These are phyloP conservation scores for Lasiosphaeria ovina DNA, from an alignment of 495 filamentous ascomycete genomes.

Conservation along the genomic window DNA sequence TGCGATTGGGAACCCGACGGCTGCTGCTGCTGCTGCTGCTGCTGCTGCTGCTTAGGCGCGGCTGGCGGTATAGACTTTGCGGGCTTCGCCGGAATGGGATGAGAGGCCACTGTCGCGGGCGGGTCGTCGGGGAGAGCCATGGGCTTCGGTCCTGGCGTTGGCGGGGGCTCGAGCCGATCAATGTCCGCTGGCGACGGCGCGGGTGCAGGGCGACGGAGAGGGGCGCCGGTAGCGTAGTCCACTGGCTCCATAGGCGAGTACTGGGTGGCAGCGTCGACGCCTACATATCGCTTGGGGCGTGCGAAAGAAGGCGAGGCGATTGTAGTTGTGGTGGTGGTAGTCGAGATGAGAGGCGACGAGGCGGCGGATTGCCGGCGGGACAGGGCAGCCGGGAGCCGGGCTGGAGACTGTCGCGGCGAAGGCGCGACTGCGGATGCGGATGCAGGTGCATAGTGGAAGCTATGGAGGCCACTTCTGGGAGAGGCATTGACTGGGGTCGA, in stretches of 20 bases:
- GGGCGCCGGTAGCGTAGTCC: constrained; percentile 34
- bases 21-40: background rate
- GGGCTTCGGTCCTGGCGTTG: constrained; percentile 15
- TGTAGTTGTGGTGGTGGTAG: background rate
- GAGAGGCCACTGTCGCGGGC: constrained; percentile 19
- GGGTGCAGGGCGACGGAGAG: constrained; percentile 23
- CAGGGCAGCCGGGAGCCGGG: constrained; percentile 43
- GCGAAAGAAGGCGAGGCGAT: constrained; percentile 32
- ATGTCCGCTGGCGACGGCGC: constrained; percentile 15
- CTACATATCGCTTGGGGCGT: constrained; percentile 46
- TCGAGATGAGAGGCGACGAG: constrained; percentile 34
- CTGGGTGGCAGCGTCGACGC: constrained; percentile 55
- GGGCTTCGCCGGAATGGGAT: constrained; percentile 11
- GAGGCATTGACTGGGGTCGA: constrained; percentile 46
- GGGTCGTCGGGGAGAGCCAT: constrained; percentile 28
- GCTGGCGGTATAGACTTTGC: constrained; percentile 13
- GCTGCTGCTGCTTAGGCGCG: background rate
- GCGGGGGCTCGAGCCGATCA: constrained; percentile 30
- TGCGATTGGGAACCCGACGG: background rate
- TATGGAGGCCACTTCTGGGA: constrained; percentile 36
- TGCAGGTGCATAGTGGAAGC: constrained; percentile 47
- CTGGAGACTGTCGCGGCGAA: constrained; percentile 44
- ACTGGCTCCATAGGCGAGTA: constrained; percentile 55
- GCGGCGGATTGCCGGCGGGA: constrained; percentile 41
- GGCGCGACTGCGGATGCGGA: constrained; percentile 2